These are phyloP conservation scores for Golubevia sp. DNA, from an alignment of 1,284 basidiomycete species.

Conservation along the genomic window DNA sequence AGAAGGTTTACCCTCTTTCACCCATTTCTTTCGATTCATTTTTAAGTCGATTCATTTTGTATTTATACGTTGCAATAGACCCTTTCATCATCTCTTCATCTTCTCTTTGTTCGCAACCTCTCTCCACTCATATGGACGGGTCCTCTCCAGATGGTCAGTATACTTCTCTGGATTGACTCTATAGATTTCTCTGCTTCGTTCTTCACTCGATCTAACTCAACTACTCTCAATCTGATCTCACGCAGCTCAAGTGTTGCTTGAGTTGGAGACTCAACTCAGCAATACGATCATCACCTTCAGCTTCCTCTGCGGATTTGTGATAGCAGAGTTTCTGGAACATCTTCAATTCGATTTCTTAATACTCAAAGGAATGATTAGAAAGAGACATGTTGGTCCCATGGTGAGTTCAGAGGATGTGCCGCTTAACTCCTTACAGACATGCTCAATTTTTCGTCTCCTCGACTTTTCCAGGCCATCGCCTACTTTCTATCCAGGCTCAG, in stretches of 20 bases:
- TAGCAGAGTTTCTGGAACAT: neutral
- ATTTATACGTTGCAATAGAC: neutral
- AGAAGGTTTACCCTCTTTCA: neutral
- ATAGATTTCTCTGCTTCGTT: no score
- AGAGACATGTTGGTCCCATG: neutral
- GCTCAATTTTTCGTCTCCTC: no score
- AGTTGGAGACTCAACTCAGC: neutral
- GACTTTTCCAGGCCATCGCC: neutral
- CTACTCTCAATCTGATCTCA: no score
- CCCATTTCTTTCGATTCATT: neutral
- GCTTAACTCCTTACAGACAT: no score
- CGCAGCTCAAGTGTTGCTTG: no score
- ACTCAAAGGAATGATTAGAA: neutral
- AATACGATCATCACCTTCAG: neutral
- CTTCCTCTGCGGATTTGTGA: neutral
- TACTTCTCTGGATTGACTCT: no score
- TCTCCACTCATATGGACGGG: neutral
- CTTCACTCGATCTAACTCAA: no score
- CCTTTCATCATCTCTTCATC: neutral
- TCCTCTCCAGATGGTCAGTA: no score
- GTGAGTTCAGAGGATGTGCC: neutral
- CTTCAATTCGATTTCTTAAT: neutral
- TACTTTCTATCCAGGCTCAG: neutral
- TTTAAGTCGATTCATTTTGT: neutral
- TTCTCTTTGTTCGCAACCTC: neutral